Base-by-base conservation (phyloP, 208 protist species). In the Novymonas esmeraldas region DNA sequence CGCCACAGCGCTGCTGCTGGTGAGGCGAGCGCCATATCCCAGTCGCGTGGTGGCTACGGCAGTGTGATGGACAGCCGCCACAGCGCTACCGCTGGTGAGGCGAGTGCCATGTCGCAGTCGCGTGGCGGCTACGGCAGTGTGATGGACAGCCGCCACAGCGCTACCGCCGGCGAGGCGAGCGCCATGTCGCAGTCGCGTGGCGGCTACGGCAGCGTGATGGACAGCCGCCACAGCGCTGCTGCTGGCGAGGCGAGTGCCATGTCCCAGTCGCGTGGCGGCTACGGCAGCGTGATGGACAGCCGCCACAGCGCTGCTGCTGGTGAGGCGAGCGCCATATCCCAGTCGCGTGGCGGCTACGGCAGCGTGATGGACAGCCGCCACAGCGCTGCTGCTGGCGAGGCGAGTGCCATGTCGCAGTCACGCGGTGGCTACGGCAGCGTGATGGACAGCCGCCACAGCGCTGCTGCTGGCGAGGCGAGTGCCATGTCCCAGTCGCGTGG, bases 181-280 rank as follows among this genome's bases (percentile, higher is more conserved):
- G n/a, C n/a, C n/a, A n/a, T 29, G 18, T 7, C 36, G 49, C 49
- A 7, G 0, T 45, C 66, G 44, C 11, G 26, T 7, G n/a, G 5
- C 26, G 60, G 56, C 39, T 64, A 73, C 62, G 57, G 66, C 45
- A 71, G 64, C 57, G 2, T 67, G 59, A 28, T 74, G 59, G 70
- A 49, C 42, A 46, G 26, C 52, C n/a, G 33, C 52, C n/a, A 45
- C 64, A 54, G 52, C 64, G 51, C 42, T 22, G 46, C 54, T 18
- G 50, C 16, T 5, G n/a, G 41, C 11, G 20, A 34, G 36, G 3
- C 39, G 31, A 14, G 51, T 5, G 2, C 29, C n/a, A 31, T 46
- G 6, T 33, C 26, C 33, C 59, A 38, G 39, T 49, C 56, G 36
- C 2, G 9, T 16, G 68, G 42, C 34, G 59, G 59, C 26, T 58